Evolutionary conservation across 2,329 filamentous ascomycete species (phyloP).

Genomic region (Fusarium pseudonygamai): DNA sequence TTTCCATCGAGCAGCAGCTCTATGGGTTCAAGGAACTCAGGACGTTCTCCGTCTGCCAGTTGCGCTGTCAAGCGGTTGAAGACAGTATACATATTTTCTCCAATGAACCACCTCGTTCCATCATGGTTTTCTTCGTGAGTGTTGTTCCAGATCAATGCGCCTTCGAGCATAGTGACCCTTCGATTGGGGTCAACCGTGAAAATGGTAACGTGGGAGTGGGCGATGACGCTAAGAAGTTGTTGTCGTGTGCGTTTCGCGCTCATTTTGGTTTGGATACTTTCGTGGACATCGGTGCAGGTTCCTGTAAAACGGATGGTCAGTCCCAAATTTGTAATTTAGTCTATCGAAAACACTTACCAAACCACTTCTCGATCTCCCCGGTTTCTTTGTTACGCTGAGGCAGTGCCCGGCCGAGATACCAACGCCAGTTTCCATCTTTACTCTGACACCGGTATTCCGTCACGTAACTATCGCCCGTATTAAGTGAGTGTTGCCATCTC

Average conservation of each 20-base stretch:
- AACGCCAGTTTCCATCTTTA: slow-evolving; percentile 76
- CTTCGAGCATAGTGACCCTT: slow-evolving; percentile 75
- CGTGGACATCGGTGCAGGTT: slow-evolving; percentile 82
- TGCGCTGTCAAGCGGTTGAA: slow-evolving; percentile 62
- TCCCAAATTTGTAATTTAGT: not conserved
- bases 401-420: slow-evolving; percentile 79
- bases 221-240: slow-evolving; percentile 77
- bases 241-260: slow-evolving; percentile 73
- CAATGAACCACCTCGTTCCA: slow-evolving; percentile 61
- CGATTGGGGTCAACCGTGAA: slow-evolving; percentile 74
- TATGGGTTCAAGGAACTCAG: slow-evolving; percentile 66
- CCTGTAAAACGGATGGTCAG: slow-evolving; percentile 42
- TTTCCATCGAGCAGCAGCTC: slow-evolving; percentile 72
- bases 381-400: slow-evolving; percentile 73
- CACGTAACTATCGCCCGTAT: slow-evolving; percentile 73
- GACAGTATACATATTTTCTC: slow-evolving; percentile 71
- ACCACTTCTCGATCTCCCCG: slow-evolving; percentile 80
- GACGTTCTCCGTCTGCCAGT: slow-evolving; percentile 54
- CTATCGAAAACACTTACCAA: slow-evolving; percentile 59
- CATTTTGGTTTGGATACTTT: slow-evolving; percentile 74
- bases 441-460: slow-evolving; percentile 76
- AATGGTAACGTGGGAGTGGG: slow-evolving; percentile 78
- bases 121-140: slow-evolving; percentile 51
- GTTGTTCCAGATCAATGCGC: slow-evolving; percentile 67
- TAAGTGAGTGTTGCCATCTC: slow-evolving; percentile 70